A percentile compares a stretch with the other conserved stretches of the same genome.
phyloP scores from a whole-genome alignment of 2,329 filamentous ascomycete species.

The Calonectria multiphialidica region DNA sequence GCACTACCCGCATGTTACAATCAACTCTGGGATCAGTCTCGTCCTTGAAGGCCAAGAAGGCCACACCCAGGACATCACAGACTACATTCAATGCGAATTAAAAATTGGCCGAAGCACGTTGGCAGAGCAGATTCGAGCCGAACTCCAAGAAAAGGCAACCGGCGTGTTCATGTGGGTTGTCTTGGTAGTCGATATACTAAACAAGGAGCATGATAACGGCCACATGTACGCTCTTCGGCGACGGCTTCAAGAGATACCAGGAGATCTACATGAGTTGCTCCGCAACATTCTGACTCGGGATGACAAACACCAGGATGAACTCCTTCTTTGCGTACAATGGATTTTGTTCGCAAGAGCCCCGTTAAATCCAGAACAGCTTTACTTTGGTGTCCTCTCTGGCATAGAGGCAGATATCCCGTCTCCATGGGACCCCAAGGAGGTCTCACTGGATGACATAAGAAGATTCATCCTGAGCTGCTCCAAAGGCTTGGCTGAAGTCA shows the following conservation, averaged over 20 bases:
- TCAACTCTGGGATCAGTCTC: slow-evolving; percentile 42
- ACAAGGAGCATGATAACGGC: slow-evolving; percentile 47
- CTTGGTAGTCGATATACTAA: slow-evolving; percentile 54
- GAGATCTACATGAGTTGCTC: slow-evolving; percentile 61
- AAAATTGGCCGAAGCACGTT: slow-evolving; percentile 3
- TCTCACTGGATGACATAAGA: background rate
- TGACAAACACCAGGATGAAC: slow-evolving; percentile 49
- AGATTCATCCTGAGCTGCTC: background rate
- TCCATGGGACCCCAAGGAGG: background rate
- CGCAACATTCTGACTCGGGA: slow-evolving; percentile 63
- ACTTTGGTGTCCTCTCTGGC: slow-evolving; percentile 40
- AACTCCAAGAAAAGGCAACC: slow-evolving; percentile 51
- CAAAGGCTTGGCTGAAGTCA: background rate
- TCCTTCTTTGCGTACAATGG: slow-evolving; percentile 63
- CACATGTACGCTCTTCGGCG: slow-evolving; percentile 39
- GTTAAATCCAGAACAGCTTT: slow-evolving; percentile 58
- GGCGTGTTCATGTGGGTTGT: slow-evolving; percentile 60
- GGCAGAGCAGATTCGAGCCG: slow-evolving; percentile 14
- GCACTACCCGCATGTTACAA: slow-evolving; percentile 57
- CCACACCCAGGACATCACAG: slow-evolving; percentile 41
- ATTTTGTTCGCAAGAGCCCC: slow-evolving; percentile 63
- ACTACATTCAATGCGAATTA: slow-evolving; percentile 32
- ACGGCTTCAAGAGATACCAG: slow-evolving; percentile 51
- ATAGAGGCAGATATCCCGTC: background rate
- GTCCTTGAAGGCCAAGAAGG: slow-evolving; percentile 41